These are phyloP conservation scores for Yamadazyma friedrichii DNA, from an alignment of 1,139 yeast species.

Conservation along the genomic window DNA sequence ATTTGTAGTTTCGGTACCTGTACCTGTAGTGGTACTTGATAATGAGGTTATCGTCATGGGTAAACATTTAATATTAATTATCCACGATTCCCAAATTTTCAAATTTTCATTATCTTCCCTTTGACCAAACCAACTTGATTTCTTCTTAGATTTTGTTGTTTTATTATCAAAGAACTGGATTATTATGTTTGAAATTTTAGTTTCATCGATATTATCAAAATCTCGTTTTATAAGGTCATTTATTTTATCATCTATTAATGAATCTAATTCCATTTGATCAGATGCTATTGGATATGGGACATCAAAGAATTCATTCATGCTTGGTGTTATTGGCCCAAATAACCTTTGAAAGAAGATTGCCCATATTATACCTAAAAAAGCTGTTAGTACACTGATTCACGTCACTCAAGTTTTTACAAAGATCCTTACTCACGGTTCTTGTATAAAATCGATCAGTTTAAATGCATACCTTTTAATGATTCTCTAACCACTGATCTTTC, in stretches of 20 bases:
- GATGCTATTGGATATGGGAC: slow-evolving; percentile 47
- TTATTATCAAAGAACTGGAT: slow-evolving; percentile 30
- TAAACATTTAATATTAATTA: slow-evolving; percentile 33
- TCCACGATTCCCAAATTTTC: slow-evolving; percentile 46
- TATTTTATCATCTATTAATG: slow-evolving; percentile 42
- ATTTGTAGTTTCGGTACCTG: background rate
- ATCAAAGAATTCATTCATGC: slow-evolving; percentile 42
- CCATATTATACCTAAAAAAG: slow-evolving; percentile 53
- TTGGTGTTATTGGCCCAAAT: slow-evolving; percentile 65
- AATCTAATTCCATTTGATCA: slow-evolving; percentile 43
- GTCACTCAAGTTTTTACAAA: background rate
- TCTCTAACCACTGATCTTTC: slow-evolving; percentile 46
- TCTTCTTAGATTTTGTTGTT: slow-evolving; percentile 30
- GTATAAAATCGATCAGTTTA: background rate
- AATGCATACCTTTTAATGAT: slow-evolving; percentile 42
- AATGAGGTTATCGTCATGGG: slow-evolving; percentile 18
- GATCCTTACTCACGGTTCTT: no score
- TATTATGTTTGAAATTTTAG: slow-evolving; percentile 22
- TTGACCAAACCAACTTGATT: slow-evolving; percentile 45
- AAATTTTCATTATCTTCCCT: slow-evolving; percentile 22
- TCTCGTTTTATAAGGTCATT: slow-evolving; percentile 32
- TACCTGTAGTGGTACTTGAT: slow-evolving; percentile 2
- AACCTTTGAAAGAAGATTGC: slow-evolving; percentile 68
- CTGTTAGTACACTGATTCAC: background rate
- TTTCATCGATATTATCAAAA: slow-evolving; percentile 17